phyloP scores from a whole-genome alignment of 164 flowering plant genomes.

The Chimonanthus salicifolius region DNA sequence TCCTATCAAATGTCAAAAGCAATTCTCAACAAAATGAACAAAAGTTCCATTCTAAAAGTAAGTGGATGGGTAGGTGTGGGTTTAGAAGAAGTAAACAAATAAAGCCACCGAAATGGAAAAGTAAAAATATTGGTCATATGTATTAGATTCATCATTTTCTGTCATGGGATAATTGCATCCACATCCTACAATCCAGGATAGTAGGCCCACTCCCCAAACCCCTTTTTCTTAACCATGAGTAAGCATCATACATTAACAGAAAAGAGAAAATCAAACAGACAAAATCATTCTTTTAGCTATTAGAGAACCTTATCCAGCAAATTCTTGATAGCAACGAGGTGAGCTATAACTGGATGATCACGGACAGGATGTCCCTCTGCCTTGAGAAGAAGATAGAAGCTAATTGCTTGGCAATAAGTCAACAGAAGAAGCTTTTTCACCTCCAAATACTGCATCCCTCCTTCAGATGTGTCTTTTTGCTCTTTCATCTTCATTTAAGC shows the following conservation, averaged over 20 bases:
- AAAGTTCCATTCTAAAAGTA: not conserved
- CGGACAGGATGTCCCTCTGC: conserved; percentile 83
- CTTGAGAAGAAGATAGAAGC: conserved; percentile 90
- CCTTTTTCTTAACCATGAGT: not conserved
- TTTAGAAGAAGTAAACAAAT: not conserved
- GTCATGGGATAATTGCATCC: not conserved
- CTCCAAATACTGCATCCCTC: conserved; percentile 65
- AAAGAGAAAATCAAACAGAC: not conserved
- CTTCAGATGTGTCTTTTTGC: conserved; percentile 25
- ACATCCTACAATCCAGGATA: not conserved
- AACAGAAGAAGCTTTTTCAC: conserved; percentile 61
- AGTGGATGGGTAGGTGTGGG: not conserved
- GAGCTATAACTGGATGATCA: conserved; percentile 91
- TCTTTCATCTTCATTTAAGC: conserved; percentile 39
- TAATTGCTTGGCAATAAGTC: conserved; percentile 83
- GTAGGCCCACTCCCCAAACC: not conserved
- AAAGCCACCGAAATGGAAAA: too few relatives aligned
- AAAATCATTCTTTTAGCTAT: not conserved
- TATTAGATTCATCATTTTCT: not conserved
- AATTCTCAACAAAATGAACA: not conserved
- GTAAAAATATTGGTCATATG: too few relatives aligned
- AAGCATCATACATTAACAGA: not conserved
- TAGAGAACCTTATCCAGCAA: conserved; percentile 65
- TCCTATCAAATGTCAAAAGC: not conserved
- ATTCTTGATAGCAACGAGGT: conserved; percentile 71